A percentile compares a stretch with the other conserved stretches of the same genome.
These are phyloP conservation scores for Dactylellina leptospora DNA, from an alignment of 2,329 filamentous ascomycete genomes.

Conservation along the genomic window DNA sequence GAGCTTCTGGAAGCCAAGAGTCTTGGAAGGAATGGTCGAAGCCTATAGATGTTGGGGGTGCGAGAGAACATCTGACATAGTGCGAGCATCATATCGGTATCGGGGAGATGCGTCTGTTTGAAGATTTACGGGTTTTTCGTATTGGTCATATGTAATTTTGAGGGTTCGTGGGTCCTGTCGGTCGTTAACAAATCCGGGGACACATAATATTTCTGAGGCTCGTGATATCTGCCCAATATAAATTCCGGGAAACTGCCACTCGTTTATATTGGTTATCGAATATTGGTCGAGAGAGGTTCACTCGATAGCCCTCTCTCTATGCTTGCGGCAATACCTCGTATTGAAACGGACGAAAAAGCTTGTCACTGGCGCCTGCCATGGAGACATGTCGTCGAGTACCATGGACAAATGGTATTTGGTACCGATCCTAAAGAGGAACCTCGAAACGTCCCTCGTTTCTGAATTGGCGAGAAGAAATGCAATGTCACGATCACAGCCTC, in stretches of 20 bases:
- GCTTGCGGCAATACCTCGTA: too few relatives aligned
- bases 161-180: too few relatives aligned
- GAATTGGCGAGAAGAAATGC: too few relatives aligned
- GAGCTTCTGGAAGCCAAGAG: slow-evolving; percentile 44
- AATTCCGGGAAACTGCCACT: too few relatives aligned
- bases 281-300: background rate
- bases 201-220: too few relatives aligned
- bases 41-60: background rate
- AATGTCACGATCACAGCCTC: too few relatives aligned
- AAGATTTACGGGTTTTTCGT: too few relatives aligned
- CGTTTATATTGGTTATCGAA: background rate
- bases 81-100: slow-evolving; percentile 21
- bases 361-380: slow-evolving; percentile 13
- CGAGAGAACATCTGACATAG: slow-evolving; percentile 29
- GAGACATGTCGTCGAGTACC: slow-evolving; percentile 23
- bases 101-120: slow-evolving; percentile 24
- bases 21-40: slow-evolving; percentile 25
- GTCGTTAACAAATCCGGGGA: too few relatives aligned
- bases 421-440: slow-evolving; percentile 46
- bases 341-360: slow-evolving; percentile 33
- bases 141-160: too few relatives aligned
- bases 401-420: slow-evolving; percentile 35
- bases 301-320: too few relatives aligned
- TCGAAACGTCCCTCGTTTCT: background rate
- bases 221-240: too few relatives aligned